phyloP scores from a whole-genome alignment of 768 basidiomycete genomes.

The Boletus rubroflammeus region DNA sequence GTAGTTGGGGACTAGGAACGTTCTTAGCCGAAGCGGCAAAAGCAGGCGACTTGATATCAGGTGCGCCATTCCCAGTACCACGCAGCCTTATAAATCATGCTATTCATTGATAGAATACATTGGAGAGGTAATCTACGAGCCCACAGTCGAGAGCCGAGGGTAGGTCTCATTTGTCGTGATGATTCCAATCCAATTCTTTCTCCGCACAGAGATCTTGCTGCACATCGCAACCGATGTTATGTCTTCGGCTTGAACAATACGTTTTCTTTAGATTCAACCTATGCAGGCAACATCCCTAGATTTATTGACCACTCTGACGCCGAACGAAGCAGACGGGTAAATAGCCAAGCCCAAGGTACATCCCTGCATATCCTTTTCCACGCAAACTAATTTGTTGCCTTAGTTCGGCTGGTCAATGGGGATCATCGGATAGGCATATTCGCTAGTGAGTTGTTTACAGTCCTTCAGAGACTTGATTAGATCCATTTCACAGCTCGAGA shows the following conservation, averaged over 20 bases:
- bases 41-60: constrained; percentile 47
- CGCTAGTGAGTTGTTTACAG: constrained; percentile 11
- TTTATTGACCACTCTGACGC: constrained; percentile 59
- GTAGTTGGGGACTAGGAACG: constrained; percentile 52
- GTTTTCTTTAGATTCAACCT: constrained; percentile 51
- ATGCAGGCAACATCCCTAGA: constrained; percentile 58
- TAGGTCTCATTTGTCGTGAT: constrained; percentile 27
- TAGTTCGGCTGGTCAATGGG: constrained; percentile 60
- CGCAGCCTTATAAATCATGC: background rate
- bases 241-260: constrained; percentile 51
- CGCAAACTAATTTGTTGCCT: constrained; percentile 1
- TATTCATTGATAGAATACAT: constrained; percentile 50
- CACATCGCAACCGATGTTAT: constrained; percentile 56
- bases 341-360: constrained; percentile 47
- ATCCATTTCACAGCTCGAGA: constrained; percentile 31
- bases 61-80: constrained; percentile 17
- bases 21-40: constrained; percentile 45
- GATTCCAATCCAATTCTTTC: background rate
- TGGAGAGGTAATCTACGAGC: constrained; percentile 55
- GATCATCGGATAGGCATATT: constrained; percentile 65
- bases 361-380: background rate
- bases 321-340: constrained; percentile 27
- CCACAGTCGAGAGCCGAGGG: constrained; percentile 50
- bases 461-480: background rate
- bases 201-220: constrained; percentile 38